Base-by-base conservation (phyloP, 108 stramenopile species). In the Cyclotella baltica region DNA sequence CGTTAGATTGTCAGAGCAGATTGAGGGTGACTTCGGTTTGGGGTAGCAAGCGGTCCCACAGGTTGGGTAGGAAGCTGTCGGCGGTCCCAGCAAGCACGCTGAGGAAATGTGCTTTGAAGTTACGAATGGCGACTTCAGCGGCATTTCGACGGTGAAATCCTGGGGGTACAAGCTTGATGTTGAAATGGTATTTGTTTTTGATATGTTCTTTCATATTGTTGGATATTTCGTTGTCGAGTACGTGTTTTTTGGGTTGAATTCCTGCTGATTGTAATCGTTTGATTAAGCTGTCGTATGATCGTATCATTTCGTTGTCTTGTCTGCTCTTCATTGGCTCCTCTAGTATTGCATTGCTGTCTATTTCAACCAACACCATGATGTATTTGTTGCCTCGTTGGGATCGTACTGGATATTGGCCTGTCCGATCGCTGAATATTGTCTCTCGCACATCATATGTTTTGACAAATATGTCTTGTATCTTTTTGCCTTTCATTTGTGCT, bases 101-200 rank as follows among this genome's bases (percentile, higher is more conserved):
- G 46, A 83, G 73, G 67, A 88, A 85, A 51, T 88, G 87, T 25
- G 59, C 69, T 43, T 83, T n/a, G n/a, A n/a, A n/a, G n/a, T n/a
- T n/a, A n/a, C n/a, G n/a, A n/a, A n/a, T n/a, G n/a, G n/a, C n/a
- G 16, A 68, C 72, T 64, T 88, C 78, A 2, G 87, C 87, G 19
- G 77, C 58, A 67, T 88, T 88, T 28, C 71, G 36, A 2, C 81
- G 65, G 27, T 31, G 65, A 62, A 4, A 28, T 30, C 75, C 79
- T 11, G 75, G 65, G 18, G 72, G 70, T 18, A 63, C 73, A 16
- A 84, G 43, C 58, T 88, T 81, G 40, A 65, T 38, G n/a, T n/a
- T n/a, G n/a, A n/a, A n/a, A n/a, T n/a, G n/a, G n/a, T n/a, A n/a
- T n/a, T n/a, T n/a, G n/a, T n/a, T n/a, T n/a, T n/a, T n/a, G n/a